These are phyloP conservation scores for Lactarius indigo DNA, from an alignment of 768 basidiomycete genomes.

Conservation along the genomic window DNA sequence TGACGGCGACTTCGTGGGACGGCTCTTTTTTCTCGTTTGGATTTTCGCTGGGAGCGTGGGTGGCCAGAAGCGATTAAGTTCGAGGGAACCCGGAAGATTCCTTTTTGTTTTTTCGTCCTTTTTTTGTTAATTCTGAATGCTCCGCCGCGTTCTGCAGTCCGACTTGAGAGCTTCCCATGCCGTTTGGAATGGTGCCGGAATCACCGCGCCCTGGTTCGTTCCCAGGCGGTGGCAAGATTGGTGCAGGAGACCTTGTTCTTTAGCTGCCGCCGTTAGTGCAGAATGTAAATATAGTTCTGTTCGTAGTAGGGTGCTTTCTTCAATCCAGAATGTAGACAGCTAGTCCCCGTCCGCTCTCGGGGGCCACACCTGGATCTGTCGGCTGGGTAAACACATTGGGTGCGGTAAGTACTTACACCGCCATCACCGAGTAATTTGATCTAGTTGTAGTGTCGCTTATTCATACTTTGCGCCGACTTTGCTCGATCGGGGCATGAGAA, in stretches of 20 bases:
- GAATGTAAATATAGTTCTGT: background rate
- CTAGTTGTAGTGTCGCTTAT: background rate
- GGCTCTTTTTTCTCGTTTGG: background rate
- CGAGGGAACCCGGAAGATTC: background rate
- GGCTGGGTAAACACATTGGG: background rate
- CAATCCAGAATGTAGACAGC: background rate
- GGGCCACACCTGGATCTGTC: background rate
- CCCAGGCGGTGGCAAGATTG: background rate
- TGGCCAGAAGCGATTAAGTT: slow-evolving; percentile 1
- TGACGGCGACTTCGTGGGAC: background rate
- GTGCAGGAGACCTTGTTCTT: background rate
- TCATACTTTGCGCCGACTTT: slow-evolving; percentile 4
- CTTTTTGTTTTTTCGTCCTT: background rate
- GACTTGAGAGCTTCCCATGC: background rate
- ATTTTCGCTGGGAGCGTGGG: background rate
- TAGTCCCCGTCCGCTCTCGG: background rate
- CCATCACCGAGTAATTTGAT: background rate
- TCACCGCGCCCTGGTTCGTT: background rate
- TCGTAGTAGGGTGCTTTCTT: background rate
- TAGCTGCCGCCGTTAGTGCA: background rate
- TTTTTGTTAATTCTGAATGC: background rate
- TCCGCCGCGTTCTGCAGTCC: background rate
- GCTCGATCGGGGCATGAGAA: slow-evolving; percentile 8
- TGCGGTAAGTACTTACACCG: background rate
- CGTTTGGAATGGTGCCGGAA: background rate